These are phyloP conservation scores for Beauveria bassiana DNA, from an alignment of 2,329 filamentous ascomycete species.

Conservation along the genomic window DNA sequence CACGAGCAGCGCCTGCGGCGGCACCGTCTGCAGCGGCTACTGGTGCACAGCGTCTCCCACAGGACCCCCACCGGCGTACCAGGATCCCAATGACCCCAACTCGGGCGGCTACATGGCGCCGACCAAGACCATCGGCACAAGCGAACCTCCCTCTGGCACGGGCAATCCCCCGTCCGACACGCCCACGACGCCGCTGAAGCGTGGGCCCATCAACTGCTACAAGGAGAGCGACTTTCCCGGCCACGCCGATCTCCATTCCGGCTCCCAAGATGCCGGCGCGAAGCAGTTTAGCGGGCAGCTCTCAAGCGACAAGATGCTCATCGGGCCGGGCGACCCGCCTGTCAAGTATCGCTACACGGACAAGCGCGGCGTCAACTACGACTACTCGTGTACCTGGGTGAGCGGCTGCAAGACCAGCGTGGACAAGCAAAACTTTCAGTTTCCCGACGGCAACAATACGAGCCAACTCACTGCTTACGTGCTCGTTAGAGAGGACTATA, in stretches of 20 bases:
- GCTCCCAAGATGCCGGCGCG: neutral
- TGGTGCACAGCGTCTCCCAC: conserved; percentile 16
- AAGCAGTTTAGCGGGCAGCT: neutral
- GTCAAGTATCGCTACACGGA: neutral
- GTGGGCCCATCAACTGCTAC: neutral
- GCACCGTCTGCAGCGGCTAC: conserved; percentile 17
- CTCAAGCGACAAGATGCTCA: neutral
- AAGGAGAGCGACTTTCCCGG: neutral
- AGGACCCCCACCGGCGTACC: conserved; percentile 14
- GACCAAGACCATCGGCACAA: neutral
- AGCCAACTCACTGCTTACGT: conserved; percentile 16
- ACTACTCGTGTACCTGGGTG: conserved; percentile 14
- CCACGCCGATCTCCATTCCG: neutral
- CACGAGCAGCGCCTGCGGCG: conserved; percentile 15
- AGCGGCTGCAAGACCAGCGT: conserved; percentile 15
- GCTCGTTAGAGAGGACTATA: conserved; percentile 16
- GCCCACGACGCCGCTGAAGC: neutral
- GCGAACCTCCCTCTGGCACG: neutral
- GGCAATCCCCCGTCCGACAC: neutral
- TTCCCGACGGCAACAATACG: conserved; percentile 8
- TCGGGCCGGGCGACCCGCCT: conserved; percentile 9
- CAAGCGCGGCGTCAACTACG: conserved; percentile 15
- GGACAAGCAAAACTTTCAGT: conserved; percentile 14
- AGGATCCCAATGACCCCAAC: conserved; percentile 18
- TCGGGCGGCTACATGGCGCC: neutral